Conservation (phyloP, 495 filamentous ascomycete genomes). For the Aspergillus mulundensis region DNA sequence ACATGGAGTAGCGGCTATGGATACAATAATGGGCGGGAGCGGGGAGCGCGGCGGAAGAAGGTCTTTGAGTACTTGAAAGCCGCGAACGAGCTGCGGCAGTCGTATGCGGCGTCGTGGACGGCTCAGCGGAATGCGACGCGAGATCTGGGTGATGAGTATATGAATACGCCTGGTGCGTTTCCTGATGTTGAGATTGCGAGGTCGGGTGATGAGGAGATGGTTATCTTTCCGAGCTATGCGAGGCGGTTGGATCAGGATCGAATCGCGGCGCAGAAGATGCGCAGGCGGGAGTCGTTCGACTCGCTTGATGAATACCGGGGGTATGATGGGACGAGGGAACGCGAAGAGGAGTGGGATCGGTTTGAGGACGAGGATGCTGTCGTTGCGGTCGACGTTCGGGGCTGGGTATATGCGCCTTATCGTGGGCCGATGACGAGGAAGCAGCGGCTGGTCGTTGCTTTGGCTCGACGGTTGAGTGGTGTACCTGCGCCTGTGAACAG, state of each 20-base stretch:
- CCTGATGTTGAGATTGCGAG: constrained; percentile 75
- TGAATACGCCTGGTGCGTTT: constrained; percentile 69
- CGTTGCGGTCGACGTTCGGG: constrained; percentile 85
- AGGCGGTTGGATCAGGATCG: constrained; percentile 50
- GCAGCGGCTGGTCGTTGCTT: constrained; percentile 77
- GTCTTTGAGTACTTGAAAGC: constrained; percentile 81
- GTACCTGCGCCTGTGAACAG: constrained; percentile 61
- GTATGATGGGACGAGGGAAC: constrained; percentile 22
- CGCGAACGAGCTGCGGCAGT: constrained; percentile 86
- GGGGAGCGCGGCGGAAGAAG: constrained; percentile 70
- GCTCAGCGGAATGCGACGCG: constrained; percentile 45
- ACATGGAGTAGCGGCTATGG: constrained; percentile 23
- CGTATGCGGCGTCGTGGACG: constrained; percentile 59
- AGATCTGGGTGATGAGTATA: constrained; percentile 50
- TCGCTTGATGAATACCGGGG: constrained; percentile 41
- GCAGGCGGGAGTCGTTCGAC: constrained; percentile 28
- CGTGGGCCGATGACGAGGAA: constrained; percentile 82
- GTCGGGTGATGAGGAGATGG: constrained; percentile 83
- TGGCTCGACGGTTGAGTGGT: constrained; percentile 80
- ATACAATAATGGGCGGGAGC: constrained; percentile 40
- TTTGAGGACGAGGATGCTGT: constrained; percentile 73
- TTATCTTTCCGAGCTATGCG: constrained; percentile 90
- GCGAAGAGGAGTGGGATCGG: constrained; percentile 56
- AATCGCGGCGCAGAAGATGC: constrained; percentile 14
- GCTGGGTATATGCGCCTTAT: constrained; percentile 88